Conservation (phyloP, 164 flowering plant genomes). For the Sextonia rubra region DNA sequence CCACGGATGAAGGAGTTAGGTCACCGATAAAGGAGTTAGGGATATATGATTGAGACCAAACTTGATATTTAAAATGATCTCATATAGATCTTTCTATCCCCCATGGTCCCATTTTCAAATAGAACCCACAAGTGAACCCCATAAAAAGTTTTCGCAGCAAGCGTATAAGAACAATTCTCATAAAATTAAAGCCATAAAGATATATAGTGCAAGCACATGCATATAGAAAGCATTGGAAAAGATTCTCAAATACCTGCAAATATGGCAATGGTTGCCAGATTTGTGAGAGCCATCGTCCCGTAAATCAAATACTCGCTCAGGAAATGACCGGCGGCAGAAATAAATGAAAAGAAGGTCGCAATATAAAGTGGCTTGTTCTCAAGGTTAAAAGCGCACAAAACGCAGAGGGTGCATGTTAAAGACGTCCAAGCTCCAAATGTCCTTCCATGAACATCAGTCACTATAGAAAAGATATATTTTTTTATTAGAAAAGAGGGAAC, state of each 20-base stretch:
- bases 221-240: not conserved
- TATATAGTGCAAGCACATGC: not conserved
- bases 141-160: too few species aligned
- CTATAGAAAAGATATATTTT: conserved; percentile 27
- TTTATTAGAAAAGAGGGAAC: not conserved
- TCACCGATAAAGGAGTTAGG: too few species aligned
- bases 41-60: too few species aligned
- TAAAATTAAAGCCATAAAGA: too few species aligned
- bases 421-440: conserved; percentile 99
- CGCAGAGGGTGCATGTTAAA: conserved; percentile 94
- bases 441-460: conserved; percentile 98
- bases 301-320: conserved; percentile 78
- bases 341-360: conserved; percentile 79
- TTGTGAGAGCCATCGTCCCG: conserved; percentile 70
- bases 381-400: conserved; percentile 90
- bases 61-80: too few species aligned
- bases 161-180: too few species aligned
- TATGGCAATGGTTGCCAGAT: conserved; percentile 77
- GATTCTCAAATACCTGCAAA: conserved; percentile 67
- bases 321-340: conserved; percentile 91
- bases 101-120: too few species aligned
- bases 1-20: too few species aligned
- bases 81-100: too few species aligned
- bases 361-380: conserved; percentile 75
- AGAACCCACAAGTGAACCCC: too few species aligned